A percentile compares a stretch with the other conserved stretches of the same genome.
Evolutionary conservation across 352 stramenopile species (phyloP).

Genomic region (Paralagenidium karlingii): DNA sequence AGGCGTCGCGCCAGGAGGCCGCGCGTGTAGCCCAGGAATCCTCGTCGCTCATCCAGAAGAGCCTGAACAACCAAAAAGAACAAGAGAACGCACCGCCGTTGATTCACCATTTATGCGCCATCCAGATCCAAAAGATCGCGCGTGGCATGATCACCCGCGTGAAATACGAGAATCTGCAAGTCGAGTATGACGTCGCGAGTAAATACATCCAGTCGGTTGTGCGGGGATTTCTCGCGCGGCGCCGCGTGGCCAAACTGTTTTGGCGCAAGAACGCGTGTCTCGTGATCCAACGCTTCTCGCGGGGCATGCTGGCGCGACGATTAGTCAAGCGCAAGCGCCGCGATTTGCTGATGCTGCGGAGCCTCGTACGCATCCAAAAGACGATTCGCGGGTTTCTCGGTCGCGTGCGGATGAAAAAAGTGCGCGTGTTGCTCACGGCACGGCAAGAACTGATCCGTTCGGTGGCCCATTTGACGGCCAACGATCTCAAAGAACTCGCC

Average conservation of each 20-base stretch:
- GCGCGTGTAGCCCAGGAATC: too few relatives aligned
- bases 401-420: conserved; percentile 37
- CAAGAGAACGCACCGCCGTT: conserved; percentile 13
- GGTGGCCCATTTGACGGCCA: conserved; percentile 11
- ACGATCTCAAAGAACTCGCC: conserved; percentile 46
- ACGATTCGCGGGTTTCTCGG: conserved; percentile 39
- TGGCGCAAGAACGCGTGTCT: conserved; percentile 44
- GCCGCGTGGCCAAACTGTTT: conserved; percentile 50
- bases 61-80: conserved; percentile 3
- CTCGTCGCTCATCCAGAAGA: too few relatives aligned
- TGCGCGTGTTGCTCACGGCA: conserved; percentile 24
- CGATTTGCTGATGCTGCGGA: conserved; percentile 7
- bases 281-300: conserved; percentile 33
- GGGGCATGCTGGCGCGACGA: conserved; percentile 36
- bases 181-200: conserved; percentile 56
- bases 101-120: conserved; percentile 60
- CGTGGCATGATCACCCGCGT: conserved; percentile 56
- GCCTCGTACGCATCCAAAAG: conserved; percentile 32
- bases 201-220: conserved; percentile 64
- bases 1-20: too few relatives aligned
- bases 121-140: conserved; percentile 59
- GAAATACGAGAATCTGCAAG: conserved; percentile 35
- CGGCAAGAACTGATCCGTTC: conserved; percentile 10
- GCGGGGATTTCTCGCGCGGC: conserved; percentile 50
- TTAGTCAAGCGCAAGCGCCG: conserved; percentile 12